phyloP scores from a whole-genome alignment of 208 protist genomes.

The Trypanosoma avium region DNA sequence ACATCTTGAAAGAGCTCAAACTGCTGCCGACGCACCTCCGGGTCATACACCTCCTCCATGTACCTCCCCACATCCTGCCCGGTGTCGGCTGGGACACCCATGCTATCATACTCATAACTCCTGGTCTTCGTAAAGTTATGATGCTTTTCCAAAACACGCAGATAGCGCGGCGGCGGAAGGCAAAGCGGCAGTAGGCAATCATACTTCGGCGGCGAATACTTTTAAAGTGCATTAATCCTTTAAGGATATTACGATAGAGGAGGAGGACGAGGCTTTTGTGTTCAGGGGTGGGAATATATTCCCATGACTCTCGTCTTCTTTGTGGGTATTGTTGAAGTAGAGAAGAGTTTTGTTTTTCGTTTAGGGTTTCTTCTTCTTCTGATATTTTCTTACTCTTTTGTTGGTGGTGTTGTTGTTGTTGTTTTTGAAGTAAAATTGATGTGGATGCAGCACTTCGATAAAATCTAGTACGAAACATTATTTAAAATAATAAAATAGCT shows the following conservation, averaged over 20 bases:
- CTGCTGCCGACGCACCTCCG: slow-evolving; percentile 77
- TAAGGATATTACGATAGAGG: slow-evolving; percentile 81
- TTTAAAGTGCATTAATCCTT: slow-evolving; percentile 79
- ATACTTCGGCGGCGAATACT: slow-evolving; percentile 75
- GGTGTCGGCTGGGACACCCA: slow-evolving; percentile 86
- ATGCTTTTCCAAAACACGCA: slow-evolving; percentile 85
- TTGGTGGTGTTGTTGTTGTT: not conserved
- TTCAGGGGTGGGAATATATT: slow-evolving; percentile 66
- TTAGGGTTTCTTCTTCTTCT: slow-evolving; percentile 16
- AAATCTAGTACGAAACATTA: slow-evolving; percentile 15
- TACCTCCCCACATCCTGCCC: slow-evolving; percentile 90
- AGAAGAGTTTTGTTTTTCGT: too few species aligned
- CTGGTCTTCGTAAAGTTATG: slow-evolving; percentile 76
- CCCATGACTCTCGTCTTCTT: slow-evolving; percentile 50
- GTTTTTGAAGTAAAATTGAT: not conserved
- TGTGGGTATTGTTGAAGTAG: too few species aligned
- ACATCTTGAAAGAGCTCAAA: slow-evolving; percentile 88
- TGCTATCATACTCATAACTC: slow-evolving; percentile 83
- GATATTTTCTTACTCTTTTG: not conserved
- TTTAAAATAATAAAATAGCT: not conserved
- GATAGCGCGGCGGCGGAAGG: slow-evolving; percentile 74
- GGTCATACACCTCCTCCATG: slow-evolving; percentile 92
- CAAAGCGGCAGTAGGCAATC: slow-evolving; percentile 81
- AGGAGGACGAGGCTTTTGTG: slow-evolving; percentile 78
- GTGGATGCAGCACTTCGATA: not conserved